These are phyloP conservation scores for Silene vulgaris DNA, from an alignment of 179 eudicot genomes.

Conservation along the genomic window DNA sequence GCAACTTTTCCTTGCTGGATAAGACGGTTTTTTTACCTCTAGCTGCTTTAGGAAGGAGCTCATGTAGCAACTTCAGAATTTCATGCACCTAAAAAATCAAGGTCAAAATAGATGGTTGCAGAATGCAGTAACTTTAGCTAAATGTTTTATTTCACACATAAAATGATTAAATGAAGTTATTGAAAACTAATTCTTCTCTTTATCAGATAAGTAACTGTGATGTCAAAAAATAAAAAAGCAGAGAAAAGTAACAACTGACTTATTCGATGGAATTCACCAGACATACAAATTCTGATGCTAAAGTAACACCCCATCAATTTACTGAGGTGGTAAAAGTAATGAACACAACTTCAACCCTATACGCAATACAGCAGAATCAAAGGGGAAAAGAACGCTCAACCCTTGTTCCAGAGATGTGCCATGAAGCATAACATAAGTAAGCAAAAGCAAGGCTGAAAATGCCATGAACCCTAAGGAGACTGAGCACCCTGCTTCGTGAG, in stretches of 20 bases:
- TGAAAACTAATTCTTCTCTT: too few species aligned
- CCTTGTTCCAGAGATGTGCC: too few species aligned
- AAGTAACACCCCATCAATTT: not conserved
- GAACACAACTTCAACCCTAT: not conserved
- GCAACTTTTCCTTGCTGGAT: conserved; percentile 46
- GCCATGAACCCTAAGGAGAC: not conserved
- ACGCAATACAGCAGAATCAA: too few species aligned
- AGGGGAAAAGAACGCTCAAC: too few species aligned
- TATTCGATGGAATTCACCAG: not conserved
- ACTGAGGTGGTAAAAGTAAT: not conserved
- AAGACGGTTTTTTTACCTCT: conserved; percentile 35
- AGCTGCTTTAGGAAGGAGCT: conserved; percentile 60
- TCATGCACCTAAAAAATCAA: conserved; percentile 51
- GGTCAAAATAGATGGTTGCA: conserved; percentile 7
- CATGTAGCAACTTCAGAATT: conserved; percentile 69
- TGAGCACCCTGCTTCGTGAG: too few species aligned
- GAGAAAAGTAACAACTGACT: not conserved
- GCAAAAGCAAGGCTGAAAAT: not conserved
- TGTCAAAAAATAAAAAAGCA: too few species aligned
- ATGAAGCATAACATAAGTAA: not conserved
- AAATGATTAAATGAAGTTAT: not conserved
- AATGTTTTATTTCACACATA: not conserved
- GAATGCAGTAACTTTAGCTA: not conserved
- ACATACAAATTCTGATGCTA: not conserved
- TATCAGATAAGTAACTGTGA: too few species aligned